Base-by-base conservation (phyloP, 805 yeast species). In the Yarrowia osloensis region DNA sequence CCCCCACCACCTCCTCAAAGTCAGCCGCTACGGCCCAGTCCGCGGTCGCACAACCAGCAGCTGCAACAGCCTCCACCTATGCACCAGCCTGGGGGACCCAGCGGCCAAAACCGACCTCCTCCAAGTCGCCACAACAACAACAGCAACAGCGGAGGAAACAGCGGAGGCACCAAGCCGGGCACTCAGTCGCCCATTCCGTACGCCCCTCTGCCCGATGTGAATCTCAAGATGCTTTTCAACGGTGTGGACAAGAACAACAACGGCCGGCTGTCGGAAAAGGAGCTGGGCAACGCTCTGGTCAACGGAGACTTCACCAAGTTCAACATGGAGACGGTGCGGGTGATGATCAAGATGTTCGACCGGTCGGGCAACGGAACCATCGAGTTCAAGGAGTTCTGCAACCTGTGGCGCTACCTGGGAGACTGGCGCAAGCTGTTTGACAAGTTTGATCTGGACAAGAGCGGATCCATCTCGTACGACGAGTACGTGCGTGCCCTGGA, bases 381-480 rank as follows among this genome's bases (percentile, higher is more conserved):
- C 15, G 80, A 82, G 54, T 86, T 85, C 70, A 85, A 81, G 59
- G 92, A 88, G 75, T 88, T 88, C 72, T 76, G 84, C 65, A 85
- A 86, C 68, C 77, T 88, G 67, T 87, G 91, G 90, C 85, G 86
- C 72, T 86, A 88, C 70, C 77, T 88, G 50, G 79, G 85, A 22
- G 88, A 88, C 57, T 88, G 90, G 85, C 83, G 87, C 67, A 85
- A 83, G 73, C 78, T 86, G 8, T 88, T 88, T 71, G 81, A 84
- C 62, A 82, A 82, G 70, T 88, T 86, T 59, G 92, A 88, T 71
- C 71, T 79, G n/a, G 84, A 86, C 73, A 78, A 78, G 68, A 83
- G 84, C 50, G 86, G 88, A 0, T 84, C 82, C 70, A 86, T 88
- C 50, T 82, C 86, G n/a, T 83, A 85, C 71, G 86, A 86, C 29